Percentiles rank a stretch among this genome's conserved stretches.
Evolutionary conservation across 768 basidiomycete genomes (phyloP).

Genomic region (Mycena galopus): DNA sequence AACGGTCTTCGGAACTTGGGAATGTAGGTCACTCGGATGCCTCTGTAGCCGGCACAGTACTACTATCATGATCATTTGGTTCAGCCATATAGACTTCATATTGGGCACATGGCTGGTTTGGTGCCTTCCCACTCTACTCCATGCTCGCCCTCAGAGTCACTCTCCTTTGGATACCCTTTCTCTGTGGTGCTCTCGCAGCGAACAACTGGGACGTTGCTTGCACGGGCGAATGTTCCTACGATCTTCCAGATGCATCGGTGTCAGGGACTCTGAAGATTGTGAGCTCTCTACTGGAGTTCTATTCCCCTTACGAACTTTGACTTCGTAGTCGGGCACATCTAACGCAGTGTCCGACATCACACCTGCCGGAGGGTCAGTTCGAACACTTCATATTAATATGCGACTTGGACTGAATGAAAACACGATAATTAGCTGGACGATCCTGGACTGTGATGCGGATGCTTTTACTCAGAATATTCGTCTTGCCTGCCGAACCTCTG

Average conservation of each 20-base stretch:
- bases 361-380: too few species aligned
- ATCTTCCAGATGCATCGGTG: slow-evolving; percentile 4
- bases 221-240: slow-evolving; percentile 33
- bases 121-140: too few species aligned
- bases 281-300: not conserved
- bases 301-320: not conserved
- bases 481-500: not conserved
- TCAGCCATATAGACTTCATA: too few species aligned
- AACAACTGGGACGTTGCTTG: slow-evolving; percentile 23
- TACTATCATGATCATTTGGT: too few species aligned
- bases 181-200: not conserved
- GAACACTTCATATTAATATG: too few species aligned
- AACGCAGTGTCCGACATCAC: not conserved
- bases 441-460: not conserved
- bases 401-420: too few species aligned
- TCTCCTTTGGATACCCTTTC: slow-evolving; percentile 15
- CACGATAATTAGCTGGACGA: too few species aligned
- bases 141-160: slow-evolving; percentile 21
- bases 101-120: too few species aligned
- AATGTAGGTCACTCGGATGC: too few species aligned
- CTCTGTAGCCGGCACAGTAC: too few species aligned
- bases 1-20: too few species aligned
- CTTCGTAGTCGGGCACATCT: slow-evolving; percentile 24
- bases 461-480: not conserved
- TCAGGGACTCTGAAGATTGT: slow-evolving; percentile 28